phyloP scores from a whole-genome alignment of 2,329 filamentous ascomycete species.

The Aureobasidium mangrovei region DNA sequence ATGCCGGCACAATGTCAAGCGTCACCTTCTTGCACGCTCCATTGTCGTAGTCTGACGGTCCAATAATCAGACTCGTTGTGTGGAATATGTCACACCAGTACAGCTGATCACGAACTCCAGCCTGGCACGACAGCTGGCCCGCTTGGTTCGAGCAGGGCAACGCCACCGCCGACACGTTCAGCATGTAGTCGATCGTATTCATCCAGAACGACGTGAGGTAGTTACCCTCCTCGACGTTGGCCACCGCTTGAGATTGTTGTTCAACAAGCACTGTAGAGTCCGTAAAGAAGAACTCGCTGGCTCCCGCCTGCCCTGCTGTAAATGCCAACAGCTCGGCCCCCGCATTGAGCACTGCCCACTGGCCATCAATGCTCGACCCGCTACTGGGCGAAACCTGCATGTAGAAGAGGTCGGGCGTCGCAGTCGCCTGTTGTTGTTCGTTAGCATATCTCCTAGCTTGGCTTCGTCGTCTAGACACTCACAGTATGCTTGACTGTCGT shows the following conservation, averaged over 20 bases:
- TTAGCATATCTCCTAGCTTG: neutral
- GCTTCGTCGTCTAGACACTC: neutral
- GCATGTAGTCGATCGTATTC: neutral
- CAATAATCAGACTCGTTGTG: neutral
- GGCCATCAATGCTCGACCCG: neutral
- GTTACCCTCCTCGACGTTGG: neutral
- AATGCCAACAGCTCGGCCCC: neutral
- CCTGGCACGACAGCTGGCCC: neutral
- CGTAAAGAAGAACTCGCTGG: neutral
- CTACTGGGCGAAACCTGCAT: neutral
- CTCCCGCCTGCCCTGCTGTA: neutral
- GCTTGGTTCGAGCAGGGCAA: neutral
- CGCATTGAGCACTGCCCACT: neutral
- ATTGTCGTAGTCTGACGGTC: neutral
- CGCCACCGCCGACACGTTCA: neutral
- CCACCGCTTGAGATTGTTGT: neutral
- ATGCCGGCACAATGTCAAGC: neutral
- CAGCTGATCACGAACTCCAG: neutral
- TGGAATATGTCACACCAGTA: conserved; percentile 1
- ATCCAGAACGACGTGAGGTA: conserved; percentile 1
- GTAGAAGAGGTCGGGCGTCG: conserved; percentile 1
- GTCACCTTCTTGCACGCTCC: neutral
- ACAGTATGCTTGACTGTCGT: conserved; percentile 5
- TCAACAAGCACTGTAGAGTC: neutral
- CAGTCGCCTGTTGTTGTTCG: neutral